Conservation (phyloP, 2,329 filamentous ascomycete genomes). For the Pyrenophora graminea region DNA sequence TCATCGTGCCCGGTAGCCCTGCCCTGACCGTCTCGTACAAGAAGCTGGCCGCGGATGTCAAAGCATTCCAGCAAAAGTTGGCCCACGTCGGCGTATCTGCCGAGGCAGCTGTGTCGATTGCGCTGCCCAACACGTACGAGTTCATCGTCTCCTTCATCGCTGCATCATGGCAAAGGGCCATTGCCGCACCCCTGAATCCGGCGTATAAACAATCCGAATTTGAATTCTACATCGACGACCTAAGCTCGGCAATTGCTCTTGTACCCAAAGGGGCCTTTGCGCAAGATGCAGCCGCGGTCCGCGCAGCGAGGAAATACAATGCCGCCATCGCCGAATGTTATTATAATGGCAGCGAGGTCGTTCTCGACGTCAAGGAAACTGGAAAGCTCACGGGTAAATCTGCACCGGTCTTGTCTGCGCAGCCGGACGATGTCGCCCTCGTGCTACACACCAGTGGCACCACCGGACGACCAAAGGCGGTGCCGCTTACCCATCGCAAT, state of each 20-base stretch:
- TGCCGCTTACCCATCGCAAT: conserved; percentile 80
- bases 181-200: conserved; percentile 85
- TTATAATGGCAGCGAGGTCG: conserved; percentile 72
- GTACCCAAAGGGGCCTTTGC: conserved; percentile 73
- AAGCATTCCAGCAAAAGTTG: conserved; percentile 75
- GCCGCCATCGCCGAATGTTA: conserved; percentile 87
- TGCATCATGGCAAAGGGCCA: conserved; percentile 79
- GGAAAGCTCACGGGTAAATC: conserved; percentile 66
- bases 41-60: conserved; percentile 67
- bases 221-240: conserved; percentile 88
- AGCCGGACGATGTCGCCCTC: conserved; percentile 78
- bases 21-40: conserved; percentile 71
- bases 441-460: conserved; percentile 85
- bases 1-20: conserved; percentile 73
- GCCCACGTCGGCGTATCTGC: conserved; percentile 72
- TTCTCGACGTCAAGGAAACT: conserved; percentile 75
- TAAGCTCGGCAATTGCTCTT: conserved; percentile 77
- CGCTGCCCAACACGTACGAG: conserved; percentile 81
- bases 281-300: conserved; percentile 70
- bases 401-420: conserved; percentile 57
- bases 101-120: conserved; percentile 77
- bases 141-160: conserved; percentile 87
- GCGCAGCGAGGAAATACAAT: conserved; percentile 76
- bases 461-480: conserved; percentile 80
- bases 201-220: conserved; percentile 89